Percentiles rank a stretch among this genome's conserved stretches.
Evolutionary conservation across 768 basidiomycete species (phyloP).

Genomic region (Phallus indusiatus): DNA sequence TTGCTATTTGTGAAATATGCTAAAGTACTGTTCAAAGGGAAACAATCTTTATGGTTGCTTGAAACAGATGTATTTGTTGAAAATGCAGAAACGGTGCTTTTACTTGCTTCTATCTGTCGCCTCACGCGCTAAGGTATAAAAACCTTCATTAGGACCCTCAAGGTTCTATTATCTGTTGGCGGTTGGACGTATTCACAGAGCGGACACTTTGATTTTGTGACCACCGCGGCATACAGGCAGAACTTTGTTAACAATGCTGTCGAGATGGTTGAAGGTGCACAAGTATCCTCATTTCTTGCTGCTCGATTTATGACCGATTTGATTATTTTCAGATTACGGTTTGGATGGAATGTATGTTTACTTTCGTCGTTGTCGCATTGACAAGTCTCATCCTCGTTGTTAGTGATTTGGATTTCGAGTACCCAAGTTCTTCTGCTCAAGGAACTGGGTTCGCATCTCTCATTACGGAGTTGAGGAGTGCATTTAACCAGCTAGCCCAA

Average conservation of each 20-base stretch:
- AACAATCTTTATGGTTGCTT: constrained; percentile 76
- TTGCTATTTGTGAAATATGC: not conserved
- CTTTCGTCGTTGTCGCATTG: not conserved
- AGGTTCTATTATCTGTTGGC: constrained; percentile 44
- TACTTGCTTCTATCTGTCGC: not conserved
- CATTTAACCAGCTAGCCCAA: constrained; percentile 46
- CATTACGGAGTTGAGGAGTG: constrained; percentile 49
- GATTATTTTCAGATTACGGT: constrained; percentile 43
- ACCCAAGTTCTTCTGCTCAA: constrained; percentile 46
- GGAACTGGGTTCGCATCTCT: constrained; percentile 63
- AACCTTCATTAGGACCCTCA: constrained; percentile 29
- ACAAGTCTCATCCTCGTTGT: not conserved
- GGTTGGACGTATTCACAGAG: constrained; percentile 66
- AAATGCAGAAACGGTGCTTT: constrained; percentile 40
- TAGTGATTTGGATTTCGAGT: constrained; percentile 75
- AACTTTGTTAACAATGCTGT: constrained; percentile 57
- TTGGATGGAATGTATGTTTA: constrained; percentile 59
- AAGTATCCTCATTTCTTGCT: not conserved
- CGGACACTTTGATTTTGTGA: constrained; percentile 61
- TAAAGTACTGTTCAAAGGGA: constrained; percentile 26
- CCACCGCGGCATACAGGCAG: constrained; percentile 35
- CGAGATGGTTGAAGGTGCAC: constrained; percentile 36
- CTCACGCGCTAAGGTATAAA: not conserved
- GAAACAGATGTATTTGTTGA: constrained; percentile 62
- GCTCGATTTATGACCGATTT: constrained; percentile 14